Evolutionary conservation across 805 yeast genomes (phyloP).

Genomic region (Yamadazyma laniorum): DNA sequence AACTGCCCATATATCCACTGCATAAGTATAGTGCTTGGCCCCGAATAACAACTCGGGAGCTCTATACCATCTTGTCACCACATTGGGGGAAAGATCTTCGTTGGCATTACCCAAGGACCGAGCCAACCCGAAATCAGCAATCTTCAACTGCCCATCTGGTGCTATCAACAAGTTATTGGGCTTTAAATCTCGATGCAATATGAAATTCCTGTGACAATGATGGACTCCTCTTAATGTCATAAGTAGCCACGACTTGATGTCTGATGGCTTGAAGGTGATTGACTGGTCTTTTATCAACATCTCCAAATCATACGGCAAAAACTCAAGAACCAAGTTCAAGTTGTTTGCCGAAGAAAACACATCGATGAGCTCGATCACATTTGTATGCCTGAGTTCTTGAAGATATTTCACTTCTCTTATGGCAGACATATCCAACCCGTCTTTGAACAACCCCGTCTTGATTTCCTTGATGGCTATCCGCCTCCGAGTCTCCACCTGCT

Average conservation of each 20-base stretch:
- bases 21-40: slow-evolving; percentile 86
- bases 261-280: slow-evolving; percentile 77
- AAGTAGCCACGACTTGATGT: slow-evolving; percentile 88
- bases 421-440: slow-evolving; percentile 97
- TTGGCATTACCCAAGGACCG: slow-evolving; percentile 73
- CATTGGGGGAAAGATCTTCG: slow-evolving; percentile 83
- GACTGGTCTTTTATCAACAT: slow-evolving; percentile 78
- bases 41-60: slow-evolving; percentile 92
- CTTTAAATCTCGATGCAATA: slow-evolving; percentile 89
- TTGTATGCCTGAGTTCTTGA: slow-evolving; percentile 68
- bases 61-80: slow-evolving; percentile 96
- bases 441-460: slow-evolving; percentile 90
- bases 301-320: slow-evolving; percentile 83
- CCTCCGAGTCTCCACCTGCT: slow-evolving; percentile 51
- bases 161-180: slow-evolving; percentile 88
- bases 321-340: slow-evolving; percentile 88
- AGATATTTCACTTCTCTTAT: slow-evolving; percentile 87
- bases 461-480: slow-evolving; percentile 91
- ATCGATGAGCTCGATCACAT: slow-evolving; percentile 85
- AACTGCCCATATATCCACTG: slow-evolving; percentile 46
- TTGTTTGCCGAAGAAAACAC: slow-evolving; percentile 69
- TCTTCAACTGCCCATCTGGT: slow-evolving; percentile 82
- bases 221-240: slow-evolving; percentile 95
- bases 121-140: slow-evolving; percentile 98
- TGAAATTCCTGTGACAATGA: slow-evolving; percentile 90